Conservation (phyloP, 352 stramenopile genomes). For the Pythium rishiriense region DNA sequence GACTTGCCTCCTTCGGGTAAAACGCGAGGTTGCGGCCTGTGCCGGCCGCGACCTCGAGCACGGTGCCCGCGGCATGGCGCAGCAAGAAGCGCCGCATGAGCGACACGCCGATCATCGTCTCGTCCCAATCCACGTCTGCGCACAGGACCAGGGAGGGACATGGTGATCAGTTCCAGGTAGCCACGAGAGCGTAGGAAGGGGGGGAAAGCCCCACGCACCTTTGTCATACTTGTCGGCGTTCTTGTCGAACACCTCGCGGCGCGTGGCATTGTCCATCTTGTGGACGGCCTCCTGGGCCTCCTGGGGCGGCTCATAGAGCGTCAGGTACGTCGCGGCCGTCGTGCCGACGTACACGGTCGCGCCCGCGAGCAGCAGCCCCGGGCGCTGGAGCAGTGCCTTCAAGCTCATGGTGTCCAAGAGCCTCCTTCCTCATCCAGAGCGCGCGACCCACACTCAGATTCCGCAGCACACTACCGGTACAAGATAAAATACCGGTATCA, state of each 20-base stretch:
- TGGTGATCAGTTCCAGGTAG: background rate
- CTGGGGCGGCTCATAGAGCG: slow-evolving; percentile 63
- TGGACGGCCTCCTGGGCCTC: slow-evolving; percentile 16
- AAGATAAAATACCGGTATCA: too few relatives aligned
- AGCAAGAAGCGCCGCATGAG: slow-evolving; percentile 86
- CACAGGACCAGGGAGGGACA: background rate
- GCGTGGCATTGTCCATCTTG: slow-evolving; percentile 49
- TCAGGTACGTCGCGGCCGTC: slow-evolving; percentile 62
- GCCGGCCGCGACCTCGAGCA: slow-evolving; percentile 94
- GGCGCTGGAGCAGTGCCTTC: slow-evolving; percentile 40
- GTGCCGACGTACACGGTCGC: slow-evolving; percentile 58
- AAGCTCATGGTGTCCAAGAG: slow-evolving; percentile 27
- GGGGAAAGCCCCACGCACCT: slow-evolving; percentile 28
- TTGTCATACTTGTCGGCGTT: slow-evolving; percentile 77
- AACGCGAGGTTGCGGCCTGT: slow-evolving; percentile 94
- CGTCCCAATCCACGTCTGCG: slow-evolving; percentile 72
- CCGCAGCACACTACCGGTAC: too few relatives aligned
- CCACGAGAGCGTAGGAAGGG: background rate
- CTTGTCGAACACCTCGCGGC: slow-evolving; percentile 64
- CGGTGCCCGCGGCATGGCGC: slow-evolving; percentile 54
- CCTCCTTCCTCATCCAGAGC: too few relatives aligned
- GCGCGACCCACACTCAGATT: too few relatives aligned
- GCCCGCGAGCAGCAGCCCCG: slow-evolving; percentile 55
- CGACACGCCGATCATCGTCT: slow-evolving; percentile 76
- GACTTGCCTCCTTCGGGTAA: slow-evolving; percentile 58